phyloP scores from a whole-genome alignment of 768 basidiomycete species.

The Dictyophora rubrovolvata region DNA sequence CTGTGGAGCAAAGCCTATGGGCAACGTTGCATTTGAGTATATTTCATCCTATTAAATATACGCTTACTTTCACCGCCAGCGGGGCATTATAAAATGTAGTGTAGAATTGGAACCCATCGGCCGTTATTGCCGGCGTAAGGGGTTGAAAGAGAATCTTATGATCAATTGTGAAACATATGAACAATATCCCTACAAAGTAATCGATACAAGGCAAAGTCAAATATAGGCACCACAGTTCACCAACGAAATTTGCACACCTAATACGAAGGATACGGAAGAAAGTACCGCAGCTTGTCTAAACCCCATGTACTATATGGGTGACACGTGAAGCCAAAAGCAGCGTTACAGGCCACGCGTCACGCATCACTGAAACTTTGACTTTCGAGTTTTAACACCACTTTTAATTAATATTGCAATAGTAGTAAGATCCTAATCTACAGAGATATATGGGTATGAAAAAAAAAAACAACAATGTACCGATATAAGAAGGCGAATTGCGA shows the following conservation, averaged over 20 bases:
- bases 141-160: conserved; percentile 69
- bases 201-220: background rate
- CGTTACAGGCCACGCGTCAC: no score
- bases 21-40: background rate
- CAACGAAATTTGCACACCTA: conserved; percentile 45
- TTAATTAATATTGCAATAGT: no score
- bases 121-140: conserved; percentile 50
- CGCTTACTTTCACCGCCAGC: conserved; percentile 78
- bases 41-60: background rate
- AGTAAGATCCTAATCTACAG: background rate
- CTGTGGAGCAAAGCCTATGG: conserved; percentile 79
- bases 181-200: conserved; percentile 49
- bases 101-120: conserved; percentile 84
- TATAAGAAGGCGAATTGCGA: background rate
- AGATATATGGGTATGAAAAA: background rate
- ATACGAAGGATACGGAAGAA: conserved; percentile 79
- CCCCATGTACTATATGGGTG: conserved; percentile 51
- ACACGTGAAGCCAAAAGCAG: background rate
- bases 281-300: conserved; percentile 87
- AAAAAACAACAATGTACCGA: background rate
- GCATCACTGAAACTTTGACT: no score
- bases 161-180: conserved; percentile 83
- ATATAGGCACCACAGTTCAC: background rate
- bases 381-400: no score
- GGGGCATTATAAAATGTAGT: conserved; percentile 89